phyloP scores from a whole-genome alignment of 2,329 filamentous ascomycete species.

The Botrytis byssoidea region DNA sequence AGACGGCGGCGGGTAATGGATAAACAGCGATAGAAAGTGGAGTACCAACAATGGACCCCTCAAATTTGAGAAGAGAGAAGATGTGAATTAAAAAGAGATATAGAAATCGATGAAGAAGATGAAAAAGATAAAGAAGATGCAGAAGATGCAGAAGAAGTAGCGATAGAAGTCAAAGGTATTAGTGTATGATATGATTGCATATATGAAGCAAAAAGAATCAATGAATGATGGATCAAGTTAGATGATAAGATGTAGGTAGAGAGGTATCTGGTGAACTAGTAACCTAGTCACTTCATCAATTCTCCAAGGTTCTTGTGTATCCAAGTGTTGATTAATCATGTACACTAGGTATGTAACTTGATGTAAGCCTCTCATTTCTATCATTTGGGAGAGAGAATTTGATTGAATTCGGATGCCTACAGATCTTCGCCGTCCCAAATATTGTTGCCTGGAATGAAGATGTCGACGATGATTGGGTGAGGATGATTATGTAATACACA shows the following conservation, averaged over 20 bases:
- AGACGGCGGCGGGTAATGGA: neutral
- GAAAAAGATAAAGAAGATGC: neutral
- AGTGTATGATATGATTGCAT: neutral
- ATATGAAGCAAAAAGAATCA: neutral
- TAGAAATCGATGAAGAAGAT: no score
- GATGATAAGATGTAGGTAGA: neutral
- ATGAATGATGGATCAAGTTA: neutral
- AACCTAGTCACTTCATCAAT: neutral
- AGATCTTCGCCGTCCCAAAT: constrained; percentile 24
- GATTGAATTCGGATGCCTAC: constrained; percentile 24
- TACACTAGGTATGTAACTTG: no score
- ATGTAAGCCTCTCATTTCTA: no score
- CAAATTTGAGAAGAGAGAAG: neutral
- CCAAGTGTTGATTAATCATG: neutral
- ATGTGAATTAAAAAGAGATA: neutral
- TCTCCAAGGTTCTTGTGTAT: no score
- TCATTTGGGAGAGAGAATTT: neutral
- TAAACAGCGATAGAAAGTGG: neutral
- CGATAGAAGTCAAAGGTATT: neutral
- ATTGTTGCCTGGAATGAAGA: constrained; percentile 30
- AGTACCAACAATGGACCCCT: neutral
- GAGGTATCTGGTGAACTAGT: no score
- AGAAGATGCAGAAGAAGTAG: no score
- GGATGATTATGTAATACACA: neutral
- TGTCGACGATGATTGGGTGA: neutral